Conservation (phyloP, 2,329 filamentous ascomycete genomes). For the Colletotrichum sp. region DNA sequence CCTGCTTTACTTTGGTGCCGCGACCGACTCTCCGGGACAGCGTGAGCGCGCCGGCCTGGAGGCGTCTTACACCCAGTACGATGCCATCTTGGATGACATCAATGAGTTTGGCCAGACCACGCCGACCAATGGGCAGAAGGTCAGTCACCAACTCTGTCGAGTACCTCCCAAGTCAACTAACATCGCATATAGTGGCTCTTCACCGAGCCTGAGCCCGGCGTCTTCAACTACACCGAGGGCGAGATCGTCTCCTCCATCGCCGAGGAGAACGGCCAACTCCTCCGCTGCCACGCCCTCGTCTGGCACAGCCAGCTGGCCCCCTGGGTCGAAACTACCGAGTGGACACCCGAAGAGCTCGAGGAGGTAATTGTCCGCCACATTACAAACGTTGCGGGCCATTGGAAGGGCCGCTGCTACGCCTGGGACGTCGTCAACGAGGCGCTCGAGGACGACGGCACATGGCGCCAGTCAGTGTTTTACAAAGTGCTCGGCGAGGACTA, state of each 20-base stretch:
- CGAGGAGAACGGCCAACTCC: constrained; percentile 43
- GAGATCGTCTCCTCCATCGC: constrained; percentile 54
- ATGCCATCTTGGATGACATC: constrained; percentile 55
- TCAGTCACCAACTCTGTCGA: constrained; percentile 3
- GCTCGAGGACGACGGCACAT: constrained; percentile 61
- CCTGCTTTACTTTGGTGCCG: constrained; percentile 65
- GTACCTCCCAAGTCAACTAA: background rate
- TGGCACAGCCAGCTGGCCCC: constrained; percentile 53
- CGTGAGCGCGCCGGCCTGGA: constrained; percentile 50
- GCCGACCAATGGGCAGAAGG: constrained; percentile 63
- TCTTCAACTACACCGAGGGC: constrained; percentile 67
- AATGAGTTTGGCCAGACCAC: constrained; percentile 68
- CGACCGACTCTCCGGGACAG: constrained; percentile 55
- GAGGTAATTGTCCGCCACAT: constrained; percentile 61
- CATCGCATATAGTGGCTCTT: constrained; percentile 52
- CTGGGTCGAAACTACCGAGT: constrained; percentile 38
- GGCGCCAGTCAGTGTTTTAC: constrained; percentile 59
- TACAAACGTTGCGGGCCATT: constrained; percentile 60
- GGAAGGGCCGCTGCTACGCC: constrained; percentile 63
- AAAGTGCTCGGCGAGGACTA: constrained; percentile 60
- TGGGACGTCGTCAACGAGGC: constrained; percentile 74
- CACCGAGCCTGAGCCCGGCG: constrained; percentile 60
- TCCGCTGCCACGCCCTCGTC: constrained; percentile 63
- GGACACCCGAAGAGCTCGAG: constrained; percentile 63
- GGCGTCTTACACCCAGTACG: constrained; percentile 57